These are phyloP conservation scores for Uncinocarpus reesii DNA, from an alignment of 2,329 filamentous ascomycete species.

Conservation along the genomic window DNA sequence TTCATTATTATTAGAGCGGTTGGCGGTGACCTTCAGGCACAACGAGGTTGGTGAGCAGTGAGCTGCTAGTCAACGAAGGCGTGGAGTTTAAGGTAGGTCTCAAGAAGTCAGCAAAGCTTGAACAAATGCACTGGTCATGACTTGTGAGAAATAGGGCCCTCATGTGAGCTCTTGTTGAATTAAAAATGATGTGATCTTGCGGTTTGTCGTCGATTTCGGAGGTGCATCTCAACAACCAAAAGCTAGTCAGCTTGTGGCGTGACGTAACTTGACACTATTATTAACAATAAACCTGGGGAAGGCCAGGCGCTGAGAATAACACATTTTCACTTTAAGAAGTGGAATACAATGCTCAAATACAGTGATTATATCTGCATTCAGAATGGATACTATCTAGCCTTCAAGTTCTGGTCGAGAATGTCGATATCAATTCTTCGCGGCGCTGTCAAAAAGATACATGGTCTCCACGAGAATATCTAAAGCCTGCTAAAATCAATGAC, in stretches of 20 bases:
- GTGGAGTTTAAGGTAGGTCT: not conserved
- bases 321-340: too few species aligned
- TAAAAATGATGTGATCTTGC: conserved; percentile 3
- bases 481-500: conserved; percentile 48
- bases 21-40: not conserved
- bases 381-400: too few species aligned
- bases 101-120: not conserved
- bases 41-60: not conserved
- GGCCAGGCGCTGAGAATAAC: too few species aligned
- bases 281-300: too few species aligned
- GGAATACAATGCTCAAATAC: too few species aligned
- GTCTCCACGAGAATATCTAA: not conserved
- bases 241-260: not conserved
- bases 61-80: not conserved
- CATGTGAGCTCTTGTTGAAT: not conserved
- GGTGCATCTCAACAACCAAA: not conserved
- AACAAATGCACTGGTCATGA: not conserved
- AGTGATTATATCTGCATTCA: too few species aligned
- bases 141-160: not conserved
- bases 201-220: not conserved
- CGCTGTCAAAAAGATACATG: too few species aligned
- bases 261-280: not conserved
- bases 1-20: conserved; percentile 1
- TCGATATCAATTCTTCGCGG: too few species aligned
- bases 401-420: too few species aligned